Conservation (phyloP, 2,329 filamentous ascomycete species). For the Cryphonectria carpinicola region DNA sequence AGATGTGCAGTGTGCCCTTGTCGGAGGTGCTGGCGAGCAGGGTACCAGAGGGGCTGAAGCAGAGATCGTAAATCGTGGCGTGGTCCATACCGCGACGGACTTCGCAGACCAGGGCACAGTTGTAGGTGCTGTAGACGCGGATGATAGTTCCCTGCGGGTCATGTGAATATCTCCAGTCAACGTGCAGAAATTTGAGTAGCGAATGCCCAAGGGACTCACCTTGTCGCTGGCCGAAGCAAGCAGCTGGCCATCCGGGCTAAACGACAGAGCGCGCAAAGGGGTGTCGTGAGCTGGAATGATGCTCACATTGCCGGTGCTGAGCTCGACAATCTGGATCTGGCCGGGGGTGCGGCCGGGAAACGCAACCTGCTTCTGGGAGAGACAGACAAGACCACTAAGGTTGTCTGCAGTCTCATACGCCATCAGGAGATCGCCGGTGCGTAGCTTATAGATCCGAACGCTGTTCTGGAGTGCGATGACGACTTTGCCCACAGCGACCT, state of each 20-base stretch:
- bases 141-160: conserved; percentile 75
- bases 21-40: conserved; percentile 92
- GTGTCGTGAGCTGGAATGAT: conserved; percentile 91
- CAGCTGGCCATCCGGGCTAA: conserved; percentile 79
- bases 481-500: conserved; percentile 75
- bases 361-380: conserved; percentile 73
- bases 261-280: conserved; percentile 73
- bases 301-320: conserved; percentile 79
- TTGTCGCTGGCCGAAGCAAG: conserved; percentile 90
- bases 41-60: conserved; percentile 80
- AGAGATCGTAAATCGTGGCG: conserved; percentile 83
- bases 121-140: conserved; percentile 80
- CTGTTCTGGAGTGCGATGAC: conserved; percentile 82
- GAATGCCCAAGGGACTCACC: conserved; percentile 41
- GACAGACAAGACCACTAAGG: conserved; percentile 75
- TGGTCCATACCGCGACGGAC: conserved; percentile 87
- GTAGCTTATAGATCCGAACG: conserved; percentile 71
- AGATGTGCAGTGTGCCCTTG: conserved; percentile 94
- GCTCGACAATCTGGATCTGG: conserved; percentile 85
- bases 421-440: conserved; percentile 64
- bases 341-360: conserved; percentile 88
- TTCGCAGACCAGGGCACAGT: conserved; percentile 80
- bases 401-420: conserved; percentile 89
- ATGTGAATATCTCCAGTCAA: not conserved
- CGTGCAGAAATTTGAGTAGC: not conserved